Evolutionary conservation across 1,284 basidiomycete genomes (phyloP).

Genomic region (Cutaneotrichosporon dermatis): DNA sequence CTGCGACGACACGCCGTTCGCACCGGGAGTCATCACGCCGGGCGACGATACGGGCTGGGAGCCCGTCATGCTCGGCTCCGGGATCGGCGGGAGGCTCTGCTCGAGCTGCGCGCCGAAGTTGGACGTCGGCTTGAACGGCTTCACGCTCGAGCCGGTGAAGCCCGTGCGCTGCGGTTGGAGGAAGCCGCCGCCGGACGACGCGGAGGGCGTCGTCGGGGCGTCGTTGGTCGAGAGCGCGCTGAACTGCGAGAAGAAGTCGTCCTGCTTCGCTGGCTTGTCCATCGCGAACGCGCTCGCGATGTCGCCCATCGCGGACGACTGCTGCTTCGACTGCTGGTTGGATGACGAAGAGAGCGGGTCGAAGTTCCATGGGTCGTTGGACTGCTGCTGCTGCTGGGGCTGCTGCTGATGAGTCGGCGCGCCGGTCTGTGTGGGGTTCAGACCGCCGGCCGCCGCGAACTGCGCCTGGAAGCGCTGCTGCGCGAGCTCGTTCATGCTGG

Average conservation of each 20-base stretch:
- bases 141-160: conserved; percentile 62
- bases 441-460: conserved; percentile 13
- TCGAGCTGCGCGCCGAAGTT: conserved; percentile 78
- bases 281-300: conserved; percentile 44
- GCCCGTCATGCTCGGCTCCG: conserved; percentile 19
- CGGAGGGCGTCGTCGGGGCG: not conserved
- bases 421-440: conserved; percentile 1
- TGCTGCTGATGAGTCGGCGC: not conserved
- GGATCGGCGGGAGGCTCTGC: conserved; percentile 64
- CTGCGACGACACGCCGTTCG: conserved; percentile 16
- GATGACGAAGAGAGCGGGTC: conserved; percentile 1
- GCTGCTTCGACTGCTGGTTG: not conserved
- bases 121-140: conserved; percentile 85
- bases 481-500: conserved; percentile 75
- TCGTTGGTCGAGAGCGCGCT: conserved; percentile 13
- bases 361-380: conserved; percentile 5
- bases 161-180: conserved; percentile 76
- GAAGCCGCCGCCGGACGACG: conserved; percentile 18
- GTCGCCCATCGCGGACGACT: conserved; percentile 33
- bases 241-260: conserved; percentile 36
- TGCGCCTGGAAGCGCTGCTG: conserved; percentile 49
- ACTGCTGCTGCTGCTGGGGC: conserved; percentile 8
- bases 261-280: conserved; percentile 12
- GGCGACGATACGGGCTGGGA: too few relatives aligned
- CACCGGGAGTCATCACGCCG: not conserved